These are phyloP conservation scores for Fusarium palustre DNA, from an alignment of 2,329 filamentous ascomycete genomes.

Conservation along the genomic window DNA sequence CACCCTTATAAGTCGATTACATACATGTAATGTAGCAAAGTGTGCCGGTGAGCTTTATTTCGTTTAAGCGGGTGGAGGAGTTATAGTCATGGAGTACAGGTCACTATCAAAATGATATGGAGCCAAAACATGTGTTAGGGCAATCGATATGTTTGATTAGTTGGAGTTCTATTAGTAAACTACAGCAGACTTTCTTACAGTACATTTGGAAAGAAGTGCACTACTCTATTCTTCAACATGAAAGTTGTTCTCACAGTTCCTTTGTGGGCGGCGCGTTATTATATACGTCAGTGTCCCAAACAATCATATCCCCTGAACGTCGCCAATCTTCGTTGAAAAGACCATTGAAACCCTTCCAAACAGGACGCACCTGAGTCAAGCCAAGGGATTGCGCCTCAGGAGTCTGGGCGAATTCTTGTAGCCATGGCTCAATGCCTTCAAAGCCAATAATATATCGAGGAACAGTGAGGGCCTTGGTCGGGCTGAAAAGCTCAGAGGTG, in stretches of 20 bases:
- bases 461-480: constrained; percentile 44
- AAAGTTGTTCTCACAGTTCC: background rate
- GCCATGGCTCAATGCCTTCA: constrained; percentile 64
- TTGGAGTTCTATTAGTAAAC: background rate
- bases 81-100: constrained; percentile 42
- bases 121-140: constrained; percentile 10
- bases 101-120: constrained; percentile 32
- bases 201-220: constrained; percentile 7
- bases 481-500: constrained; percentile 60
- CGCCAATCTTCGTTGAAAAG: constrained; percentile 72
- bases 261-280: constrained; percentile 16
- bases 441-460: constrained; percentile 72
- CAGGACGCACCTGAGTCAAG: constrained; percentile 56
- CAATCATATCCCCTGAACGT: constrained; percentile 66
- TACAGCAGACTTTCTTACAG: background rate
- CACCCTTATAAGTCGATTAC: constrained; percentile 42
- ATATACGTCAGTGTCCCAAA: constrained; percentile 66
- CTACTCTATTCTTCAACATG: background rate
- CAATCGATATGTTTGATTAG: background rate
- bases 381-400: constrained; percentile 56
- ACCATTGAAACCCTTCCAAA: constrained; percentile 70
- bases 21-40: constrained; percentile 43
- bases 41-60: constrained; percentile 33
- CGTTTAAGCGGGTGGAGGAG: constrained; percentile 39
- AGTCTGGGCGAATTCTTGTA: constrained; percentile 60